phyloP scores from a whole-genome alignment of 1,284 basidiomycete species.

The Moniliella sp. region DNA sequence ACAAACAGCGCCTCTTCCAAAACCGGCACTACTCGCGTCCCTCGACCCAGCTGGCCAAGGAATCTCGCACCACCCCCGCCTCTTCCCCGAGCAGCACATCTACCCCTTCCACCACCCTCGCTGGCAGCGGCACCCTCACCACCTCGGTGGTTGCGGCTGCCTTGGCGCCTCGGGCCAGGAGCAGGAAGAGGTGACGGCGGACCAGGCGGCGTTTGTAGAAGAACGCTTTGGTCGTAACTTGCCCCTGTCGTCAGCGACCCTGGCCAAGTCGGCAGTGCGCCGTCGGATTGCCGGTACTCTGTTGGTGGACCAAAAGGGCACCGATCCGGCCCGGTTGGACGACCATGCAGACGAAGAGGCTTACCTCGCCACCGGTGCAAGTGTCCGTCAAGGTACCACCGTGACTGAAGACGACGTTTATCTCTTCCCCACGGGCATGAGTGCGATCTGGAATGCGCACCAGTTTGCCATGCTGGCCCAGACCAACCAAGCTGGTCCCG shows the following conservation, averaged over 20 bases:
- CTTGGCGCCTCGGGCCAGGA: constrained; percentile 3
- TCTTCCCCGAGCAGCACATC: too few relatives aligned
- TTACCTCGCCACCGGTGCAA: too few relatives aligned
- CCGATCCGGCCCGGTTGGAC: neutral
- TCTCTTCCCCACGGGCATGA: constrained; percentile 69
- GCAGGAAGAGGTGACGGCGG: constrained; percentile 35
- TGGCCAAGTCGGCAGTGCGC: constrained; percentile 64
- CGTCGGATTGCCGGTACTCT: constrained; percentile 73
- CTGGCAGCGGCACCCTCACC: neutral
- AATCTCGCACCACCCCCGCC: neutral
- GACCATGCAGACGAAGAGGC: constrained; percentile 4
- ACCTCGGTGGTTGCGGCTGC: neutral
- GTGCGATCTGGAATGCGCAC: constrained; percentile 76
- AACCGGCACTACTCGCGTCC: constrained; percentile 11
- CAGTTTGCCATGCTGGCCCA: constrained; percentile 36
- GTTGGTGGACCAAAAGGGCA: constrained; percentile 7
- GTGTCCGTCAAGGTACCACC: constrained; percentile 9
- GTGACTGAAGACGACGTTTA: constrained; percentile 58
- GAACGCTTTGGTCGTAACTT: constrained; percentile 88
- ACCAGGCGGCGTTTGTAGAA: constrained; percentile 48
- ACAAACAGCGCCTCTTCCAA: neutral
- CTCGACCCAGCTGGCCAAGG: neutral
- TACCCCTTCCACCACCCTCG: neutral
- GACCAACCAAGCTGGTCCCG: neutral
- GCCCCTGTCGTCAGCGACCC: constrained; percentile 49